These are phyloP conservation scores for Fusarium mundagurra DNA, from an alignment of 2,329 filamentous ascomycete genomes.

Conservation along the genomic window DNA sequence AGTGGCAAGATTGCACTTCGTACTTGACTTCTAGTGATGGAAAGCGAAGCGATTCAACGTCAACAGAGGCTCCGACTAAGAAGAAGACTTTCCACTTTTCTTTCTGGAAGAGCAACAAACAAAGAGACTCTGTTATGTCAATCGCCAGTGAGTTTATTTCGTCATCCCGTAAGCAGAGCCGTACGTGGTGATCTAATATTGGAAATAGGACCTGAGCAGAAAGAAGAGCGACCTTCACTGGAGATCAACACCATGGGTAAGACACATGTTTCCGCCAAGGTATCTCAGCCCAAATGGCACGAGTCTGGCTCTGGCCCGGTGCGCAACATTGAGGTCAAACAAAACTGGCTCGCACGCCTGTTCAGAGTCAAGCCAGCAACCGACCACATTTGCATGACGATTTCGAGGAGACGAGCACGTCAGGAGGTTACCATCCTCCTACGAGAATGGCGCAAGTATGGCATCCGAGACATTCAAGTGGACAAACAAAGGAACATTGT, in stretches of 20 bases:
- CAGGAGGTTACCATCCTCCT: constrained; percentile 81
- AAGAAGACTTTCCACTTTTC: constrained; percentile 64
- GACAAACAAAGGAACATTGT: constrained; percentile 84
- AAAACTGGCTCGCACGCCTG: constrained; percentile 89
- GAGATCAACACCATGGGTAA: constrained; percentile 36
- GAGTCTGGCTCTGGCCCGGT: constrained; percentile 51
- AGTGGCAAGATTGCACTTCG: constrained; percentile 44
- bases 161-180: background rate
- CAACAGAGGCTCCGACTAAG: constrained; percentile 49
- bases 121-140: constrained; percentile 56
- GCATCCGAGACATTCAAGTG: constrained; percentile 81
- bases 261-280: constrained; percentile 17
- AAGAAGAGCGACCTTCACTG: constrained; percentile 14
- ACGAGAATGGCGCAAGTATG: constrained; percentile 82
- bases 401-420: constrained; percentile 74
- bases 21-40: constrained; percentile 38
- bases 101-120: constrained; percentile 64
- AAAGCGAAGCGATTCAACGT: constrained; percentile 39
- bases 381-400: constrained; percentile 77
- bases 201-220: constrained; percentile 20
- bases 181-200: constrained; percentile 5
- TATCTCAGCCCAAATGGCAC: constrained; percentile 42
- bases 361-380: constrained; percentile 89
- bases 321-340: constrained; percentile 72
- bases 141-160: constrained; percentile 52